These are phyloP conservation scores for Paspalum vaginatum DNA, from an alignment of 176 grass and related monocot genomes.

Conservation along the genomic window DNA sequence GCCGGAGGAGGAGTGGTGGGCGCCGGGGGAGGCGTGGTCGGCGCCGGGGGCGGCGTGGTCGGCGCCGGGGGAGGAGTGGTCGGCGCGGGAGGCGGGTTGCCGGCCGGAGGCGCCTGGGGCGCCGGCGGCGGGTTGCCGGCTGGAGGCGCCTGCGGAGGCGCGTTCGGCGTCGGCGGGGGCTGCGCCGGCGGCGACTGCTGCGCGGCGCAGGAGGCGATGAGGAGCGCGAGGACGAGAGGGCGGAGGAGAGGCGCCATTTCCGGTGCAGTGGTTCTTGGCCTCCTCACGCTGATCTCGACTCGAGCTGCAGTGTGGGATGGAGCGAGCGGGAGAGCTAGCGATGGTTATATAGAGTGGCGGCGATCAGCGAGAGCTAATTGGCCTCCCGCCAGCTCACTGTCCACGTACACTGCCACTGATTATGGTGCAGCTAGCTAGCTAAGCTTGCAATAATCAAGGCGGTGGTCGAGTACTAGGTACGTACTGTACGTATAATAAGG, in stretches of 20 bases:
- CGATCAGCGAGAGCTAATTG: conserved; percentile 14
- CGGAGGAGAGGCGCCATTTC: conserved; percentile 49
- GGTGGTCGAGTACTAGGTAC: background rate
- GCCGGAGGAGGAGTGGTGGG: conserved; percentile 36
- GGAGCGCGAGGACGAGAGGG: conserved; percentile 42
- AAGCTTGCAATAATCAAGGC: conserved; percentile 7
- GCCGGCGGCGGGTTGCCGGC: conserved; percentile 44
- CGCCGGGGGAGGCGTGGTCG: conserved; percentile 26
- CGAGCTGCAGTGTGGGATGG: conserved; percentile 60
- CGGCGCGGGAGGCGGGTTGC: conserved; percentile 41
- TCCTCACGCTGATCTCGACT: background rate
- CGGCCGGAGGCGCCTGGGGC: conserved; percentile 38
- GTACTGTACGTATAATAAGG: too few relatives aligned
- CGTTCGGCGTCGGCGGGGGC: conserved; percentile 28
- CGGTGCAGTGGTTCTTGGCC: background rate
- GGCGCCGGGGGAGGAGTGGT: conserved; percentile 46
- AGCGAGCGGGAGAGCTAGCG: conserved; percentile 43
- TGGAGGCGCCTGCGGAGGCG: conserved; percentile 38
- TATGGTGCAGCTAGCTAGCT: background rate
- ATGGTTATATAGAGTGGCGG: conserved; percentile 45
- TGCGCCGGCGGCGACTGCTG: conserved; percentile 54
- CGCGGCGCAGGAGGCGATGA: conserved; percentile 60
- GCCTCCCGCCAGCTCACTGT: conserved; percentile 19
- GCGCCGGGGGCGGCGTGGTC: conserved; percentile 41
- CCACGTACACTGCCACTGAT: conserved; percentile 20